Base-by-base conservation (phyloP, 192 early-diverging fungal genomes). In the Rhizophlyctis rosea region DNA sequence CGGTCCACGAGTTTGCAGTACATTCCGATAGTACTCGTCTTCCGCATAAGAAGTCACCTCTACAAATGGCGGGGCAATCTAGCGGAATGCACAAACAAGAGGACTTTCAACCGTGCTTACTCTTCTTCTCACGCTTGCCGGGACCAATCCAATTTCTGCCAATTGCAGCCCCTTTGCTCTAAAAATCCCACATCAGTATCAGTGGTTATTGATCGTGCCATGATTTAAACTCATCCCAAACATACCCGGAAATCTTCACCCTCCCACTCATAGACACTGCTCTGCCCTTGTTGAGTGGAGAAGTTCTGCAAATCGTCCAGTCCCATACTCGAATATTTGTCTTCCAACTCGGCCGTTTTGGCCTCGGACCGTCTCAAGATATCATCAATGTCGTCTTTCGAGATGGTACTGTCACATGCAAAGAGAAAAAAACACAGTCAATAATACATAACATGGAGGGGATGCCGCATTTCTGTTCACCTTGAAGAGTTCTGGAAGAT, bases 281-380 rank as follows among this genome's bases (percentile, higher is more conserved):
- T 79, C 47, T 77, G 80, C 44, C 85, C 86, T 29, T 84, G 82
- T 29, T 84, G 82, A 47, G 65, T 54, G 16, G 86, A 87, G 74
- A 96, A 98, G 47, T 91, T 94, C 61, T 93, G 87, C 21, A 98
- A 81, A 64, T 98, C 96, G 54, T 96, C 94, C 30, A 99, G 79
- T 4, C 94, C 92, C 72, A 90, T 83, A 59, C 88, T 88, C 18
- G 88, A 84, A 70, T 93, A 99, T 72, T 96, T 98, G 58, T 69
- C 74, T 62, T 93, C 91, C 31, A 98, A 78, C 70, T 96, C 89
- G 0, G 77, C 81, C 0, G 95, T 96, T 70, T 93, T 93, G 56
- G 88, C 87, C 71, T 95, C 92, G 47, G 91, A 90, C 29, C 83
- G 82, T 31, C 80, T 78, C 25, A 95, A 64, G 60, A 95, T 81